Conservation (phyloP, 768 basidiomycete genomes). For the Xerocomellus amylosporus region DNA sequence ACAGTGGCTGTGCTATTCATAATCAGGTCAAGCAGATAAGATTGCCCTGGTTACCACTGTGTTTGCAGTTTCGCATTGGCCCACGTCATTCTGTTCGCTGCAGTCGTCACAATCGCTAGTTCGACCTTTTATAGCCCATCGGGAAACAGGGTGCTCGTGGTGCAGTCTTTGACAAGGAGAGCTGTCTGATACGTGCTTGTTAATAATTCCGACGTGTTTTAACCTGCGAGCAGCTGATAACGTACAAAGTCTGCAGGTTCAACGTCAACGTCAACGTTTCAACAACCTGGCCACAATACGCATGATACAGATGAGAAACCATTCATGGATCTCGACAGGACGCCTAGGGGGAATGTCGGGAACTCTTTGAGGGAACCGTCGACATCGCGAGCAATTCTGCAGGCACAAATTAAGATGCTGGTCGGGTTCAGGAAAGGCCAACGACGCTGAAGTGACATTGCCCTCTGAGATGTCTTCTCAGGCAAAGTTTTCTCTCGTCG, state of each 20-base stretch:
- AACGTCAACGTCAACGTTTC: too few species aligned
- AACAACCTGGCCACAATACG: not conserved
- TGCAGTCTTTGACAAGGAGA: not conserved
- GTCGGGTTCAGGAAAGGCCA: not conserved
- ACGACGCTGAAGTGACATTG: not conserved
- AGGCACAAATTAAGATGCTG: too few species aligned
- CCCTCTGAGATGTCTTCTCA: not conserved
- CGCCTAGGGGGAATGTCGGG: not conserved
- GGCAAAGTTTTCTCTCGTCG: not conserved
- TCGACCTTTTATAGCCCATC: too few species aligned
- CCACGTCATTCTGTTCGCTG: not conserved
- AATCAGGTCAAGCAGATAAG: too few species aligned
- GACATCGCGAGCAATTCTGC: not conserved
- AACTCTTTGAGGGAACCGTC: too few species aligned
- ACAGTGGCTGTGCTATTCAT: conserved; percentile 15
- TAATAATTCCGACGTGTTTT: not conserved
- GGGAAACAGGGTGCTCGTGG: not conserved
- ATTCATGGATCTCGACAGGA: not conserved
- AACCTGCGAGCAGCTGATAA: not conserved
- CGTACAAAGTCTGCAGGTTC: not conserved
- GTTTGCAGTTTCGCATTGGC: not conserved
- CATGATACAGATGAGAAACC: too few species aligned
- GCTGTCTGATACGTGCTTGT: not conserved
- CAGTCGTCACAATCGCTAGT: not conserved
- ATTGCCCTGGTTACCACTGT: not conserved